Conservation (phyloP, 208 protist species). For the Porcisia deanei region DNA sequence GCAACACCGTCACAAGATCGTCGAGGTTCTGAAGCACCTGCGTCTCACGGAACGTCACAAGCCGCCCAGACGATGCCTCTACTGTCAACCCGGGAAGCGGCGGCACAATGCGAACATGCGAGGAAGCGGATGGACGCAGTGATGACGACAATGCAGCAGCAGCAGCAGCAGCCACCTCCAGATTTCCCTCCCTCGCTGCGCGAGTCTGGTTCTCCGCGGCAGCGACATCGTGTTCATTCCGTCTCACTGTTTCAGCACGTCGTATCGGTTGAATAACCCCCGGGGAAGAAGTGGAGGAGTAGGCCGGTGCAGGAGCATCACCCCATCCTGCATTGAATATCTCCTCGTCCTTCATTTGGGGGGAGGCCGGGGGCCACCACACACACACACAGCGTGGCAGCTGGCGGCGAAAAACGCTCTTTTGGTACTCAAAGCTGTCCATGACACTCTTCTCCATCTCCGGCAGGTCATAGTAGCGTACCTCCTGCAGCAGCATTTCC, state of each 20-base stretch:
- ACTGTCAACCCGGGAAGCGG: constrained; percentile 44
- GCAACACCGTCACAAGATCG: constrained; percentile 56
- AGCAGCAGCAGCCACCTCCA: neutral
- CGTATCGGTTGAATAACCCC: neutral
- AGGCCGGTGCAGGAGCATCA: neutral
- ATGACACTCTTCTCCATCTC: constrained; percentile 43
- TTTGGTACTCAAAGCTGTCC: constrained; percentile 64
- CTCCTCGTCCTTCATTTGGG: neutral
- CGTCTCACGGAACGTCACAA: constrained; percentile 30
- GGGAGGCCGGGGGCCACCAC: constrained; percentile 35
- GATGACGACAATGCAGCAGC: constrained; percentile 3
- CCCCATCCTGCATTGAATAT: neutral
- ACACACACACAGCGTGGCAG: constrained; percentile 69
- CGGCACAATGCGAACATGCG: constrained; percentile 37
- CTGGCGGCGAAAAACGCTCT: constrained; percentile 46
- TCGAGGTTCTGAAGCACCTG: constrained; percentile 52
- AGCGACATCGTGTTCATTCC: neutral
- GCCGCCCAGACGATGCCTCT: constrained; percentile 18
- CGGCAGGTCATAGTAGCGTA: constrained; percentile 43
- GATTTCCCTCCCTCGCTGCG: neutral
- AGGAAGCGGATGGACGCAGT: neutral
- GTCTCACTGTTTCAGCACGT: neutral
- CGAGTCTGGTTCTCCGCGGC: neutral
- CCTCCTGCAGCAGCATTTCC: constrained; percentile 64
- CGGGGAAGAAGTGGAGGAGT: neutral